Evolutionary conservation across 305 asterid genomes (phyloP), one percentile per base, ranked within the genome.

Genomic region (Solanum hybrid): DNA sequence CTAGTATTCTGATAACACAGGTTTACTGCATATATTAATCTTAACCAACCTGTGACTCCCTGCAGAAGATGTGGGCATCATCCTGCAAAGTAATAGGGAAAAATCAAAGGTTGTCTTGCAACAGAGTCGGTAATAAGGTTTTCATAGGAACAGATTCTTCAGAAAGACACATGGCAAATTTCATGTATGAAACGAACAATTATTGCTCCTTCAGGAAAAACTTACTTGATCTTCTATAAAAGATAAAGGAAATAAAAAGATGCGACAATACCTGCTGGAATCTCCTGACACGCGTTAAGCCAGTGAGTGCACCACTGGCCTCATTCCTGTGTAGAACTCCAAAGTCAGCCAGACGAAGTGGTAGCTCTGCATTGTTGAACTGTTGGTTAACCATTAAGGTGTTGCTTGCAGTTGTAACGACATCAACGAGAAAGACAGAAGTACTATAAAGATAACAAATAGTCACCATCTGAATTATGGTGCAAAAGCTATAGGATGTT

Each of bases 1-100:
- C 32, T 46, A 77, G n/a, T n/a, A 69, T 87, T n/a, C 22, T 16
- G 40, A 46, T 29, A 11, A 36, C n/a, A 4, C 66, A 82, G 60
- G 69, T 27, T 60, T 76, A 78, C 10, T 86, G 79, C 87, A 69
- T 69, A 34, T 89, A 91, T 90, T 90, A 81, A 87, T 29, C 60
- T 46, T 20, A 89, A 89, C 94, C 92, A 91, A 96, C 99, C 92
- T 98, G 99, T 89, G 98, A 95, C 92, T 98, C 99, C 94, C 98
- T 93, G 95, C 99, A 97, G 93, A 98, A 97, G 91, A 98, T 98
- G 92, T 98, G 99, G 88, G 99, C 98, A 93, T 98, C 99, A 94
- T 98, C 99, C 99, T 97, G 98, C 87, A 89, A 95, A 88, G 46
- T 91, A 20, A 85, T 86, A 87, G 90, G 84, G 90, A 93, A 91